phyloP scores from a whole-genome alignment of 495 filamentous ascomycete species.

The Cudoniella acicularis region DNA sequence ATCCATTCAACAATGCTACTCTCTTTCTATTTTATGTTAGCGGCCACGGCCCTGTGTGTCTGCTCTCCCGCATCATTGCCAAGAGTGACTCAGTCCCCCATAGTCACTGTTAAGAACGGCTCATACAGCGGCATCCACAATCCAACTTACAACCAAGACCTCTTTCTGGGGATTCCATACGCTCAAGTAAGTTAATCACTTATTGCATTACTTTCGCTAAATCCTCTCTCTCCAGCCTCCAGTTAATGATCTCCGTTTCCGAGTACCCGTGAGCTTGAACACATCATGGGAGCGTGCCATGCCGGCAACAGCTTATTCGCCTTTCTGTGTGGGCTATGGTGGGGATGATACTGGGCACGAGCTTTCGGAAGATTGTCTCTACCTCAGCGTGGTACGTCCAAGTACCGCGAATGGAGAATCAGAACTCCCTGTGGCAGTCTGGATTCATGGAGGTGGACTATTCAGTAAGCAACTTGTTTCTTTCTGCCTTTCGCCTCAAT shows the following conservation, averaged over 20 bases:
- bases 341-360: slow-evolving; percentile 16
- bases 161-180: slow-evolving; percentile 47
- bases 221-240: slow-evolving; percentile 10
- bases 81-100: slow-evolving; percentile 6
- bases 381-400: slow-evolving; percentile 61
- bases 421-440: slow-evolving; percentile 58
- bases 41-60: neutral
- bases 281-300: slow-evolving; percentile 8
- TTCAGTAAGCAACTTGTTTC: no score
- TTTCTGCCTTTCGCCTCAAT: no score
- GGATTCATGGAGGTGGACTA: slow-evolving; percentile 67
- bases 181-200: slow-evolving; percentile 27
- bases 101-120: slow-evolving; percentile 31
- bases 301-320: slow-evolving; percentile 17
- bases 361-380: slow-evolving; percentile 58
- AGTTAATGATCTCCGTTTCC: slow-evolving; percentile 16
- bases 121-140: slow-evolving; percentile 37
- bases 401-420: slow-evolving; percentile 31
- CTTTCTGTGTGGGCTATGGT: slow-evolving; percentile 23
- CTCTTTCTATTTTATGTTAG: neutral
- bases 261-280: slow-evolving; percentile 15
- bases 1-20: neutral
- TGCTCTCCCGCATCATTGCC: neutral
- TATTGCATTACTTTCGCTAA: neutral
- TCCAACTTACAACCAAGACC: slow-evolving; percentile 38